These are phyloP conservation scores for Microstegium vimineum DNA, from an alignment of 176 grass and related monocot genomes.

Conservation along the genomic window DNA sequence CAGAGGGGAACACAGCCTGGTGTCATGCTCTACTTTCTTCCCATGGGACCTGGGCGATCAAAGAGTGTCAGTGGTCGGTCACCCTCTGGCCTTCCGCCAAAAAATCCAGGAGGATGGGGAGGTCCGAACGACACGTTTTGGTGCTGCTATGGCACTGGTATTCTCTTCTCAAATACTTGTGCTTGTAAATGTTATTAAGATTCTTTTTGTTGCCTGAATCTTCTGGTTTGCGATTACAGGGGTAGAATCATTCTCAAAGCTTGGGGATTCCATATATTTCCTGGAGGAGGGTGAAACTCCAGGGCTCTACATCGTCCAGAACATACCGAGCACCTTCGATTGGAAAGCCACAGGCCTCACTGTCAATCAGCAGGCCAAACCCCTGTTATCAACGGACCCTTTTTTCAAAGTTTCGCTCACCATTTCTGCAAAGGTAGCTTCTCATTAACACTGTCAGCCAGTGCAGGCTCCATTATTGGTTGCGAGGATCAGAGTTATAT, in stretches of 20 bases:
- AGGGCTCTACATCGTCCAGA: slow-evolving; percentile 69
- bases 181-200: not conserved
- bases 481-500: not conserved
- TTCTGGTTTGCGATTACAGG: slow-evolving; percentile 25
- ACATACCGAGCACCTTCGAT: slow-evolving; percentile 68
- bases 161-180: not conserved
- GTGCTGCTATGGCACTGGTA: slow-evolving; percentile 96
- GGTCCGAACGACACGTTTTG: slow-evolving; percentile 77
- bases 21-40: slow-evolving; percentile 92
- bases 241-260: slow-evolving; percentile 90
- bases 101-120: slow-evolving; percentile 68
- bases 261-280: slow-evolving; percentile 93
- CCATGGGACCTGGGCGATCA: slow-evolving; percentile 61
- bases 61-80: slow-evolving; percentile 48
- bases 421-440: slow-evolving; percentile 50
- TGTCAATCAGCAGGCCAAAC: slow-evolving; percentile 49
- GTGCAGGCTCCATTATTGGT: not conserved
- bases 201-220: not conserved
- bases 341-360: slow-evolving; percentile 57
- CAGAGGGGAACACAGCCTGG: slow-evolving; percentile 81
- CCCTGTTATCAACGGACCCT: slow-evolving; percentile 45
- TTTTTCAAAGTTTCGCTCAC: slow-evolving; percentile 51
- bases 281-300: slow-evolving; percentile 55
- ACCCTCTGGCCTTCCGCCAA: slow-evolving; percentile 30
- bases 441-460: not conserved